Evolutionary conservation across 305 asterid genomes (phyloP), one percentile per base, ranked within the genome.

Genomic region (Fraxinus latifolia): DNA sequence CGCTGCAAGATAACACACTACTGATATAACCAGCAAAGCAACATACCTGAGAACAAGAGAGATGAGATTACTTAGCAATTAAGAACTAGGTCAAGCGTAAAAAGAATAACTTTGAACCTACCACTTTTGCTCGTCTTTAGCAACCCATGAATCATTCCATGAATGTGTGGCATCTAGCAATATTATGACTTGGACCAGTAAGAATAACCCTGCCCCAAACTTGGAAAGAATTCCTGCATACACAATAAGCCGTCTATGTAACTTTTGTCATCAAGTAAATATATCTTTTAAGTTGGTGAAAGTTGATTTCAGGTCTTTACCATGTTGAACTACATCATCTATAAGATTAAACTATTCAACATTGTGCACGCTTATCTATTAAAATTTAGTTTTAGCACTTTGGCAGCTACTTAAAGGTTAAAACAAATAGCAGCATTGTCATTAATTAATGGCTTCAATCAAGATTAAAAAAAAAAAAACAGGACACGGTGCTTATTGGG

Each of bases 91-190:
- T 31, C 70, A 79, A 68, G 70, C 67, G 72, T 76, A 80, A 33
- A 7, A 25, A 74, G 74, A 78, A 72, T 77, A 82, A 67, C 82
- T 17, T 77, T 14, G 74, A 87, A 85, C 89, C 53, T 62, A 95
- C 99, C 99, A 96, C 83, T 94, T 94, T 82, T 85, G 94, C 84
- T 96, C 99, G 19, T 96, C 98, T 88, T 96, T 96, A 42, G 97
- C 97, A 34, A 93, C 99, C 99, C 96, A 96, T 15, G 98, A 90
- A 87, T 96, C 98, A 37, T 96, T 96, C 99, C 98, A 96, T 9
- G 99, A 80, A 83, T 94, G 97, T 15, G 97, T 94, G 80, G 97
- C 97, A 78, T 96, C 99, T 80, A 96, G 82, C 81, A 96, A 76
- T 53, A 96, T 83, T 74, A 96, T 39, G 31, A 96, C 98, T 89